These are phyloP conservation scores for Tuber aestivum DNA, from an alignment of 495 filamentous ascomycete genomes.

Conservation along the genomic window DNA sequence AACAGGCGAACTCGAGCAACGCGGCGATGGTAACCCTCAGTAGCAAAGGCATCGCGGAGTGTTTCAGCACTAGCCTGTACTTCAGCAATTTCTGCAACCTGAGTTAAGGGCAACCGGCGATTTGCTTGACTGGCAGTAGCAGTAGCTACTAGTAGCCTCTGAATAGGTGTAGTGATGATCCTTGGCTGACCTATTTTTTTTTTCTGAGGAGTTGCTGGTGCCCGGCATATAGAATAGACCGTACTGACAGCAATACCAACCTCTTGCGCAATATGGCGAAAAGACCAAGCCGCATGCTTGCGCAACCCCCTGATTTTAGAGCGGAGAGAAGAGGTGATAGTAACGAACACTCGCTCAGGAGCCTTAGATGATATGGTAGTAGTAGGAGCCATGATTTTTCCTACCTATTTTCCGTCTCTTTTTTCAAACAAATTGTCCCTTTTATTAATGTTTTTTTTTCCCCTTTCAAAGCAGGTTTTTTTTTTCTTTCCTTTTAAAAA, in stretches of 20 bases:
- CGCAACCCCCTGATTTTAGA: no score
- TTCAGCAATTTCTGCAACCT: constrained; percentile 7
- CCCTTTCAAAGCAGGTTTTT: no score
- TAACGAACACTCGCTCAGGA: no score
- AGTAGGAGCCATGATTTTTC: no score
- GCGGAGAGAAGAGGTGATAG: no score
- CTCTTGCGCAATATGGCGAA: constrained; percentile 2
- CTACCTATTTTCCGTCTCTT: no score
- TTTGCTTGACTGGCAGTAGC: constrained; percentile 6
- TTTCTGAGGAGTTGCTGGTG: background rate
- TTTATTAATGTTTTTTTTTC: no score
- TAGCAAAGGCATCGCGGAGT: background rate
- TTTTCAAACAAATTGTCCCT: no score
- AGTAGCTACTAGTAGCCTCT: background rate
- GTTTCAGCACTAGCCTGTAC: constrained; percentile 9
- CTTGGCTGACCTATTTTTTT: background rate
- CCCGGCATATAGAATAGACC: constrained; percentile 6
- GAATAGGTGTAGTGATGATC: background rate
- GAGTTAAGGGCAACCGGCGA: constrained; percentile 1
- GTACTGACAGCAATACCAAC: background rate
- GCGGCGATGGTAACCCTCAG: background rate
- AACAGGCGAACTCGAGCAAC: background rate
- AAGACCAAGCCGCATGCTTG: constrained; percentile 7
- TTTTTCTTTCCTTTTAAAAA: no score
- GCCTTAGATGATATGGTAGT: no score